phyloP scores from a whole-genome alignment of 1,284 basidiomycete species.

The Marasmius oreades region DNA sequence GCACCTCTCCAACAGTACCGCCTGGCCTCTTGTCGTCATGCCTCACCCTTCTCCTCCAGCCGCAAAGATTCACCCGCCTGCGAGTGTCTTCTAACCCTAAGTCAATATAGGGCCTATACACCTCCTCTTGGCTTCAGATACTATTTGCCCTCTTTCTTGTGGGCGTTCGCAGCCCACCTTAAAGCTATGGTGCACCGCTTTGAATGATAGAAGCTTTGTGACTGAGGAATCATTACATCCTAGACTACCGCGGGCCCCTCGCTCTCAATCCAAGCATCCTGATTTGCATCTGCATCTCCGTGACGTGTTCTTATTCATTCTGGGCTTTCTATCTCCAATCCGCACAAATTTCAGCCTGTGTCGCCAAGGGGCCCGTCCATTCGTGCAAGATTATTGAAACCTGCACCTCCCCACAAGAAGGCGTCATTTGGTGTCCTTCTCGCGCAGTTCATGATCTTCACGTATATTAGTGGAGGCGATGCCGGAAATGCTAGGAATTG shows the following conservation, averaged over 20 bases:
- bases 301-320: slow-evolving; percentile 7
- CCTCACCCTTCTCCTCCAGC: slow-evolving; percentile 16
- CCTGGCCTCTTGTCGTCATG: not conserved
- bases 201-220: slow-evolving; percentile 5
- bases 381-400: not conserved
- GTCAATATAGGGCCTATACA: slow-evolving; percentile 10
- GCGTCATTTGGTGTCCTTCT: slow-evolving; percentile 4
- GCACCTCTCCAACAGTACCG: slow-evolving; percentile 2
- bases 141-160: not conserved
- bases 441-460: not conserved
- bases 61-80: slow-evolving; percentile 14
- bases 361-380: slow-evolving; percentile 12
- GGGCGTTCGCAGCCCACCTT: slow-evolving; percentile 4
- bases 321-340: not conserved
- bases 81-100: slow-evolving; percentile 21
- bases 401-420: slow-evolving; percentile 5
- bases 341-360: slow-evolving; percentile 16
- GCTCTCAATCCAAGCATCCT: slow-evolving; percentile 6
- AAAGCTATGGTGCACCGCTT: not conserved
- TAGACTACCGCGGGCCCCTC: not conserved
- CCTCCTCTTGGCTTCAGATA: slow-evolving; percentile 3
- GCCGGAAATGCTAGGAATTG: slow-evolving; percentile 17
- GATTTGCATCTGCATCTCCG: slow-evolving; percentile 15
- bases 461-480: slow-evolving; percentile 12
- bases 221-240: not conserved